These are phyloP conservation scores for Eucalyptus urophylla DNA, from an alignment of 345 rosid genomes.

Conservation along the genomic window DNA sequence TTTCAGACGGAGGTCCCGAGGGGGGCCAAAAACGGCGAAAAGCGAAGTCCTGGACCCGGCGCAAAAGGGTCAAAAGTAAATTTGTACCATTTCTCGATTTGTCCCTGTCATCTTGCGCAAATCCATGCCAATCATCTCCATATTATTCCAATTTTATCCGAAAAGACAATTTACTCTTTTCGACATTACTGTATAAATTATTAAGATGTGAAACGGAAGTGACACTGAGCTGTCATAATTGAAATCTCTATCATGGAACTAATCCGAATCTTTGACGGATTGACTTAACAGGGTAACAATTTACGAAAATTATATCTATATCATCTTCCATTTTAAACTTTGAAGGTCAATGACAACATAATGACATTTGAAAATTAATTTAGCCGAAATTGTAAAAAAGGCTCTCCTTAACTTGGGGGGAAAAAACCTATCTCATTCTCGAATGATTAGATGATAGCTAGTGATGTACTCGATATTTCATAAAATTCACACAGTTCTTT, in stretches of 20 bases:
- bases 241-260: background rate
- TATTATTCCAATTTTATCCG: background rate
- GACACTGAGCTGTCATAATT: too few relatives aligned
- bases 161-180: too few relatives aligned
- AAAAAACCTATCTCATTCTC: background rate
- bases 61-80: background rate
- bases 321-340: background rate
- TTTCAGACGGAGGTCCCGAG: background rate
- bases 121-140: background rate
- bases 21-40: background rate
- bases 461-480: background rate
- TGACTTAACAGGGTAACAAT: background rate
- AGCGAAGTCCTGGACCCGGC: background rate
- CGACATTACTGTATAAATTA: too few relatives aligned
- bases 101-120: background rate
- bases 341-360: background rate
- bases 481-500: background rate
- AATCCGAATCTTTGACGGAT: accelerated
- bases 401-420: background rate
- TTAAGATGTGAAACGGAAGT: background rate
- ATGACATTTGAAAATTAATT: background rate
- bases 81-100: background rate
- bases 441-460: too few relatives aligned
- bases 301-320: background rate
- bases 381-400: background rate